These are phyloP conservation scores for Cyberlindnera bimundalis DNA, from an alignment of 805 yeast genomes.

Conservation along the genomic window DNA sequence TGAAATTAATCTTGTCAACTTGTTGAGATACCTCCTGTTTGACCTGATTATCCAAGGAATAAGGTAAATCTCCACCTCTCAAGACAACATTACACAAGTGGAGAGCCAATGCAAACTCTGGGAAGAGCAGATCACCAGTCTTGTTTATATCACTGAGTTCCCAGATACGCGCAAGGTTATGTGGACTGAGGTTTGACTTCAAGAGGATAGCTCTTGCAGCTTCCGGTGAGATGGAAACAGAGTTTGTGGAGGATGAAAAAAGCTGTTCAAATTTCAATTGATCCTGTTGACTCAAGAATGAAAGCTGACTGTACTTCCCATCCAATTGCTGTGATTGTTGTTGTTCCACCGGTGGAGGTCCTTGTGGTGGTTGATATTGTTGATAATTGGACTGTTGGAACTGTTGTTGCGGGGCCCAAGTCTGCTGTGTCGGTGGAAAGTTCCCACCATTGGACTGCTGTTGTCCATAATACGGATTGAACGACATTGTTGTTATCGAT, in stretches of 20 bases:
- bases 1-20: slow-evolving; percentile 82
- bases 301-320: slow-evolving; percentile 44
- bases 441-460: neutral
- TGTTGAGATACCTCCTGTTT: slow-evolving; percentile 79
- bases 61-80: slow-evolving; percentile 76
- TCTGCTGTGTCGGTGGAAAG: neutral
- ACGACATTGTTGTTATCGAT: neutral
- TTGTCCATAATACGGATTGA: neutral
- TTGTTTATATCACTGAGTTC: slow-evolving; percentile 81
- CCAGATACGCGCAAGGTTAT: slow-evolving; percentile 84
- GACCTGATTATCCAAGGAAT: slow-evolving; percentile 63
- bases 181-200: slow-evolving; percentile 74
- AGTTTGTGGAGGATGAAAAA: slow-evolving; percentile 72
- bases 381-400: slow-evolving; percentile 5
- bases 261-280: slow-evolving; percentile 81
- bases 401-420: neutral
- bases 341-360: slow-evolving; percentile 1
- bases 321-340: neutral
- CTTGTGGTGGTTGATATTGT: neutral
- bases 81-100: slow-evolving; percentile 77
- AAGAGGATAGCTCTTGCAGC: slow-evolving; percentile 75
- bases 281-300: slow-evolving; percentile 80
- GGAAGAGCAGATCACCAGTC: slow-evolving; percentile 82
- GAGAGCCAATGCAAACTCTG: slow-evolving; percentile 91
- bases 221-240: slow-evolving; percentile 57